Evolutionary conservation across 75 land plant genomes (phyloP).

Genomic region (Pinus tabuliformis): DNA sequence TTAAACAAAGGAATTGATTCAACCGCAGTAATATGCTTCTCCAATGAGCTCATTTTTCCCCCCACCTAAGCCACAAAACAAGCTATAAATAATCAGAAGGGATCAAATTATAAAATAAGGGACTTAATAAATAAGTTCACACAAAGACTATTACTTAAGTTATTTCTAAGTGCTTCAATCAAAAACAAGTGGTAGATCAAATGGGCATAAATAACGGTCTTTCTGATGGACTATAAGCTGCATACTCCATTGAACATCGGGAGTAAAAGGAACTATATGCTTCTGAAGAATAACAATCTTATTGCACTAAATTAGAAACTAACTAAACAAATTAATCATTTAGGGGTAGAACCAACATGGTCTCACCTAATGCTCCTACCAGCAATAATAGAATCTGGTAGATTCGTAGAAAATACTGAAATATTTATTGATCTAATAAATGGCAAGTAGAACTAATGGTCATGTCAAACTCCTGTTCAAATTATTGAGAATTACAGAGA

Average conservation of each 20-base stretch:
- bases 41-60: constrained; percentile 56
- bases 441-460: too few species aligned
- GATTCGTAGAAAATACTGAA: too few species aligned
- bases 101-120: not conserved
- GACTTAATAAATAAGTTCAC: not conserved
- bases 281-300: not conserved
- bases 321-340: not conserved
- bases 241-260: not conserved
- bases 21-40: constrained; percentile 64
- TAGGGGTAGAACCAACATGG: too few species aligned
- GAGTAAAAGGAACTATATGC: not conserved
- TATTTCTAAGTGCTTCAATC: not conserved
- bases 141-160: not conserved
- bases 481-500: too few species aligned
- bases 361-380: too few species aligned
- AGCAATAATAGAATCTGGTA: too few species aligned
- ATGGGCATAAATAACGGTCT: not conserved
- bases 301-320: not conserved
- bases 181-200: not conserved
- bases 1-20: constrained; percentile 45
- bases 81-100: not conserved
- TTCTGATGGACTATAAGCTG: not conserved
- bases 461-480: too few species aligned
- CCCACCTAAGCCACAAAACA: constrained; percentile 55
- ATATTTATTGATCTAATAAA: too few species aligned